Percentiles rank a stretch among this genome's conserved stretches.
Conservation (phyloP, 2,329 filamentous ascomycete genomes). For the Cordyceps fumosorosea region DNA sequence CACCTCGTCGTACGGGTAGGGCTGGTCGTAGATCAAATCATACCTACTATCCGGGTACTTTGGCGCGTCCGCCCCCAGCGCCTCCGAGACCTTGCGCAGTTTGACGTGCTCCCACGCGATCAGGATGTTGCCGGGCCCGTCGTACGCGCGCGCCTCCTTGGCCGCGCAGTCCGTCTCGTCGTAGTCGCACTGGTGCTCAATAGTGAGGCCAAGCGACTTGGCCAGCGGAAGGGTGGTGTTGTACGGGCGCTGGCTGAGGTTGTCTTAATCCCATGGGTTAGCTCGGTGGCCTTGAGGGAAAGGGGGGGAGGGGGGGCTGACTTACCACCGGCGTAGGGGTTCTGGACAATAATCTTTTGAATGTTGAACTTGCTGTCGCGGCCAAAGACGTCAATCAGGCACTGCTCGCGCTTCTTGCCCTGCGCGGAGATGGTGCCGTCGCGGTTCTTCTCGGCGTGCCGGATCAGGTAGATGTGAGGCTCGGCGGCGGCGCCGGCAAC, state of each 20-base stretch:
- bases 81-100: not conserved
- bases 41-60: not conserved
- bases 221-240: slow-evolving; percentile 12
- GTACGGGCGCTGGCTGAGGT: slow-evolving; percentile 11
- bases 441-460: slow-evolving; percentile 52
- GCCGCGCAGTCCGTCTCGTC: slow-evolving; percentile 24
- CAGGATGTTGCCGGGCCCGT: slow-evolving; percentile 1
- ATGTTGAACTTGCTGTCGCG: slow-evolving; percentile 42
- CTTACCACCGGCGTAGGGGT: slow-evolving; percentile 35
- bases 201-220: slow-evolving; percentile 6
- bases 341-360: slow-evolving; percentile 47
- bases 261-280: not conserved
- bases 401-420: slow-evolving; percentile 46
- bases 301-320: not conserved
- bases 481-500: not conserved
- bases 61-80: slow-evolving; percentile 1
- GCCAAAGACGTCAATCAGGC: slow-evolving; percentile 46
- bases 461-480: slow-evolving; percentile 50
- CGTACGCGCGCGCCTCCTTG: slow-evolving; percentile 16
- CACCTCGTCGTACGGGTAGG: slow-evolving; percentile 2
- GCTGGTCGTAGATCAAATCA: slow-evolving; percentile 11
- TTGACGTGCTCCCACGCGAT: slow-evolving; percentile 7
- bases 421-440: slow-evolving; percentile 37
- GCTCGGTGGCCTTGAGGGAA: not conserved
- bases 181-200: slow-evolving; percentile 16